Evolutionary conservation across 768 basidiomycete species (phyloP).

Genomic region (Dioszegia aurantiaca): DNA sequence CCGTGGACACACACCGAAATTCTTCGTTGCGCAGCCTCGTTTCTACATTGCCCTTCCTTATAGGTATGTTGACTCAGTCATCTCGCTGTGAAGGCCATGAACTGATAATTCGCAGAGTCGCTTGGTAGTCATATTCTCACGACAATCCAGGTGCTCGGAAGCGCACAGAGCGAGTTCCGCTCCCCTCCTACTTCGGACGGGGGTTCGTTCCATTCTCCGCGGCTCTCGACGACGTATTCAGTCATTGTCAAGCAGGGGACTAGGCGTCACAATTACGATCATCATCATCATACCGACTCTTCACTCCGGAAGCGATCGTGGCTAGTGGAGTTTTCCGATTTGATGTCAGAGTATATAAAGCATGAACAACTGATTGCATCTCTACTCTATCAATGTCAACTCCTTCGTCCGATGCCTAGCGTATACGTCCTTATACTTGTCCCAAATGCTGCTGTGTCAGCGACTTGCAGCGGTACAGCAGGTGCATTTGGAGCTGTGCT

Average conservation of each 20-base stretch:
- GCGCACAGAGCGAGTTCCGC: conserved; percentile 27
- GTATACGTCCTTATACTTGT: conserved; percentile 90
- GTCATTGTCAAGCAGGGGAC: conserved; percentile 4
- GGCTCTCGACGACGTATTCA: neutral
- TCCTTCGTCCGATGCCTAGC: conserved; percentile 69
- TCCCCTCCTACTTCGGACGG: conserved; percentile 28
- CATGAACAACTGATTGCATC: conserved; percentile 1
- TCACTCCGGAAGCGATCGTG: no score
- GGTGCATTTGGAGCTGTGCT: conserved; percentile 38
- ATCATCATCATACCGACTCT: neutral
- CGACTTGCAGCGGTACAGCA: neutral
- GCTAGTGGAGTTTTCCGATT: no score
- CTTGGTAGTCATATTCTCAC: conserved; percentile 30
- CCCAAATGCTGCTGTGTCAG: conserved; percentile 71
- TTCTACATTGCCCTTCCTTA: conserved; percentile 27
- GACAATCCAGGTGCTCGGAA: conserved; percentile 39
- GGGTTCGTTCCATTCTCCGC: conserved; percentile 22
- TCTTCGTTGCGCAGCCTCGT: conserved; percentile 5
- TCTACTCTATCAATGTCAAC: conserved; percentile 50
- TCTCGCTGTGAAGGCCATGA: neutral
- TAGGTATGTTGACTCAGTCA: conserved; percentile 20
- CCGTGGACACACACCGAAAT: neutral
- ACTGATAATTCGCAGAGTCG: conserved; percentile 32
- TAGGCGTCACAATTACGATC: conserved; percentile 12
- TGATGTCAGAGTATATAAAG: neutral